Conservation (phyloP, 2,329 filamentous ascomycete genomes). For the Colletotrichum sp. region DNA sequence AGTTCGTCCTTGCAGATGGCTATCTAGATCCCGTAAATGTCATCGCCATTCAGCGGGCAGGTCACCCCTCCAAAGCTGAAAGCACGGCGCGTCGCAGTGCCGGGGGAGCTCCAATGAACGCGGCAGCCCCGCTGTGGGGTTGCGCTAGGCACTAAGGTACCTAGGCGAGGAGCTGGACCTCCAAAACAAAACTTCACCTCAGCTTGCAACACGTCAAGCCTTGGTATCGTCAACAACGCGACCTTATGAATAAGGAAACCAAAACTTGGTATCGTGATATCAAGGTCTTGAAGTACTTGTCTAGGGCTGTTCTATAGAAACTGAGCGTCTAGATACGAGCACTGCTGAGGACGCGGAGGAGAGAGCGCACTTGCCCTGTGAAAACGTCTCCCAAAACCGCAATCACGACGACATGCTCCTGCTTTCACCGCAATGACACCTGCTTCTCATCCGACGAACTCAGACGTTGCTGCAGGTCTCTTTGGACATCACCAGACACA, state of each 20-base stretch:
- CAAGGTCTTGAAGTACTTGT: not conserved
- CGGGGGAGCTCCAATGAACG: not conserved
- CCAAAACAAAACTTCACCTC: conserved; percentile 9
- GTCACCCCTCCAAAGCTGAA: not conserved
- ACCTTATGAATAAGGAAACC: not conserved
- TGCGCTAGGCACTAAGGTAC: not conserved
- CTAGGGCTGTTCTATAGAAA: not conserved
- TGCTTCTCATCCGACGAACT: not conserved
- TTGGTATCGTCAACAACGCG: not conserved
- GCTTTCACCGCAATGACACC: not conserved
- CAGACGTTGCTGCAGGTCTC: not conserved
- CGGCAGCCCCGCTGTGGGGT: conserved; percentile 16
- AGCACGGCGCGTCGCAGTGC: not conserved
- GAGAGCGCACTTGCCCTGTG: not conserved
- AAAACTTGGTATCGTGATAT: not conserved
- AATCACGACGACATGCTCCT: not conserved
- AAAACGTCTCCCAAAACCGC: not conserved
- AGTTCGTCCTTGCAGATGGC: not conserved
- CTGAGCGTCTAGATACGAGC: not conserved
- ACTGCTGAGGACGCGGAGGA: not conserved
- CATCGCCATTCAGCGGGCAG: not conserved
- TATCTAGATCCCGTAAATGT: not conserved
- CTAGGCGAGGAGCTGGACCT: not conserved
- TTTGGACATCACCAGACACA: not conserved
- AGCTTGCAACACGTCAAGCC: not conserved